Conservation (phyloP, 1,139 yeast genomes). For the Yamadazyma oceani region DNA sequence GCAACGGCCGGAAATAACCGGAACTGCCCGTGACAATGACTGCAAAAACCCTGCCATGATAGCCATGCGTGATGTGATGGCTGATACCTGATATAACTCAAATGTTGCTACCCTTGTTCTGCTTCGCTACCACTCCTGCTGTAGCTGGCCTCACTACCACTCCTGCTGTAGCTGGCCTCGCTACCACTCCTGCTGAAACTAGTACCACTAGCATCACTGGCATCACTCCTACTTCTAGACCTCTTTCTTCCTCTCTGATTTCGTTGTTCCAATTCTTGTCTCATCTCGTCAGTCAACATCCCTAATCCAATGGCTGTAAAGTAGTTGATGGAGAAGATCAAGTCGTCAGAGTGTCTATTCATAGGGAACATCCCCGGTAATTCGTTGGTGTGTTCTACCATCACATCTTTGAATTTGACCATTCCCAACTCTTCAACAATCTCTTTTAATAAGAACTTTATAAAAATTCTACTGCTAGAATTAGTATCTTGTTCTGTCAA, state of each 20-base stretch:
- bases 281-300: slow-evolving; percentile 76
- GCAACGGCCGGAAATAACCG: no score
- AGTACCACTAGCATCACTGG: slow-evolving; percentile 10
- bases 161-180: slow-evolving; percentile 12
- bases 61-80: background rate
- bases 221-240: slow-evolving; percentile 21
- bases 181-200: slow-evolving; percentile 16
- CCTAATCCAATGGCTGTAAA: slow-evolving; percentile 95
- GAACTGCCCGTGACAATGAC: background rate
- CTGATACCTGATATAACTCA: background rate
- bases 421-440: slow-evolving; percentile 78
- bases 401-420: slow-evolving; percentile 42
- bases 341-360: slow-evolving; percentile 50
- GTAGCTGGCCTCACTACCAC: slow-evolving; percentile 14
- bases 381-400: slow-evolving; percentile 50
- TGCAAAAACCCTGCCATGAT: background rate
- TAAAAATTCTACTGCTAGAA: slow-evolving; percentile 76
- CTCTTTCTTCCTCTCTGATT: slow-evolving; percentile 21
- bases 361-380: slow-evolving; percentile 53
- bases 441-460: slow-evolving; percentile 80
- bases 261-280: slow-evolving; percentile 45
- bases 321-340: slow-evolving; percentile 81
- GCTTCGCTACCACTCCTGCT: slow-evolving; percentile 11
- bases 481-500: slow-evolving; percentile 74
- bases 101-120: slow-evolving; percentile 1